These are phyloP conservation scores for Trichoderma sp. DNA, from an alignment of 2,329 filamentous ascomycete species.

Conservation along the genomic window DNA sequence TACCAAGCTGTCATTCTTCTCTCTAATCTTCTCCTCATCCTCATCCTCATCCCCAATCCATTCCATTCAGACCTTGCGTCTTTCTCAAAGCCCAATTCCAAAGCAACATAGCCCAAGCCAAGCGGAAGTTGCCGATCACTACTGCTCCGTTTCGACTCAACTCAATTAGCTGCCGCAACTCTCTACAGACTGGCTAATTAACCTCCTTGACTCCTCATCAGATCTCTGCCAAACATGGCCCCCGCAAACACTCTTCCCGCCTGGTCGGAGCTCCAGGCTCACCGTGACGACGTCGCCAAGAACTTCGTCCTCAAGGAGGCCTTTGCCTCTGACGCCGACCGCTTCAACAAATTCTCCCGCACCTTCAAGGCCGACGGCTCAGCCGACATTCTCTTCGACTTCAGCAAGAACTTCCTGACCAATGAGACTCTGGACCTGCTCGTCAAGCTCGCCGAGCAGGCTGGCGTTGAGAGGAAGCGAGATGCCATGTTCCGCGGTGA, in stretches of 20 bases:
- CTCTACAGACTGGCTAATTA: neutral
- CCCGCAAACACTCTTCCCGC: conserved; percentile 82
- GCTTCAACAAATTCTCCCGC: conserved; percentile 87
- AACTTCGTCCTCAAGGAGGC: conserved; percentile 90
- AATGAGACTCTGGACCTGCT: conserved; percentile 88
- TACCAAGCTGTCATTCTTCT: neutral
- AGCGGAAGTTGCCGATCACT: neutral
- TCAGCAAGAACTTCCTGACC: conserved; percentile 97
- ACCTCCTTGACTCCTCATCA: neutral
- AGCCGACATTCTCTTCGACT: conserved; percentile 93
- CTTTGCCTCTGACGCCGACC: conserved; percentile 82
- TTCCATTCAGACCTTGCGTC: neutral
- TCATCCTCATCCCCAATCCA: neutral
- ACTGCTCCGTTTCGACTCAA: neutral
- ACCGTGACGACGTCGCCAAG: conserved; percentile 83
- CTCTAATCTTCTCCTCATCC: neutral
- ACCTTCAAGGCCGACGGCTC: conserved; percentile 82
- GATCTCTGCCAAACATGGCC: conserved; percentile 52
- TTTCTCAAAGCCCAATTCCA: neutral
- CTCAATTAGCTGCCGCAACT: neutral
- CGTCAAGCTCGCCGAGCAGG: conserved; percentile 86
- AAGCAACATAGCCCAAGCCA: neutral
- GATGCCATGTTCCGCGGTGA: conserved; percentile 97
- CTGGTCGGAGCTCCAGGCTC: conserved; percentile 88
- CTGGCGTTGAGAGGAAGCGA: conserved; percentile 85